Conservation (phyloP, 2,329 filamentous ascomycete genomes). For the Colletotrichum euphorbiae region DNA sequence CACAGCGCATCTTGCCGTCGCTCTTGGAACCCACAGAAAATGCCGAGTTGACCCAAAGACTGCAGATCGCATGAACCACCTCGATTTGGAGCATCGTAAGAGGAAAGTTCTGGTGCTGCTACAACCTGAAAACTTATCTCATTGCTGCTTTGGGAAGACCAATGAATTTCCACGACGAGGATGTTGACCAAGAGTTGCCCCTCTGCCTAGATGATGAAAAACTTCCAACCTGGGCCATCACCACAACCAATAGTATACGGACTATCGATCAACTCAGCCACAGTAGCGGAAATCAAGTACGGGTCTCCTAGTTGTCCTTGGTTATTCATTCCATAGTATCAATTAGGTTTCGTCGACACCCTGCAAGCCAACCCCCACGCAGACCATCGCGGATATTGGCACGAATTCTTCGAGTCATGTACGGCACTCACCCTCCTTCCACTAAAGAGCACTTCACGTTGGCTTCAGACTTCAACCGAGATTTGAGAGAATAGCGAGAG, state of each 20-base stretch:
- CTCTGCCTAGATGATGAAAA: constrained; percentile 62
- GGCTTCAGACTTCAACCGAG: constrained; percentile 45
- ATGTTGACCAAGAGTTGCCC: constrained; percentile 72
- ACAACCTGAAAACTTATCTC: constrained; percentile 72
- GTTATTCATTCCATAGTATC: not conserved
- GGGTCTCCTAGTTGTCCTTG: not conserved
- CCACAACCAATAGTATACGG: not conserved
- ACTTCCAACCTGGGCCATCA: constrained; percentile 41
- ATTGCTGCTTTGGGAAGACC: constrained; percentile 72
- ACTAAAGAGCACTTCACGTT: constrained; percentile 41
- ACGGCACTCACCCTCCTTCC: constrained; percentile 50
- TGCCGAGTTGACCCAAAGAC: constrained; percentile 2
- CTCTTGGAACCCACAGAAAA: constrained; percentile 43
- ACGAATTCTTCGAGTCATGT: constrained; percentile 49
- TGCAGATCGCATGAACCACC: constrained; percentile 37
- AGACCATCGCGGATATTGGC: constrained; percentile 51
- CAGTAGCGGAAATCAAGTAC: constrained; percentile 51
- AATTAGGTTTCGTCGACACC: too few relatives aligned
- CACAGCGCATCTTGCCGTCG: constrained; percentile 51
- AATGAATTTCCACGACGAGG: constrained; percentile 71
- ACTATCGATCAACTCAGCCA: constrained; percentile 47
- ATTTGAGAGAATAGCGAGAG: constrained; percentile 49
- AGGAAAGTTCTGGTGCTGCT: constrained; percentile 72
- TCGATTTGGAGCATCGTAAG: constrained; percentile 53
- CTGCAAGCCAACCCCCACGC: not conserved